Evolutionary conservation across 225 moss, liverwort and hornwort species (phyloP), one percentile per base, ranked within the genome.

Genomic region (Sphagnum tenellum): DNA sequence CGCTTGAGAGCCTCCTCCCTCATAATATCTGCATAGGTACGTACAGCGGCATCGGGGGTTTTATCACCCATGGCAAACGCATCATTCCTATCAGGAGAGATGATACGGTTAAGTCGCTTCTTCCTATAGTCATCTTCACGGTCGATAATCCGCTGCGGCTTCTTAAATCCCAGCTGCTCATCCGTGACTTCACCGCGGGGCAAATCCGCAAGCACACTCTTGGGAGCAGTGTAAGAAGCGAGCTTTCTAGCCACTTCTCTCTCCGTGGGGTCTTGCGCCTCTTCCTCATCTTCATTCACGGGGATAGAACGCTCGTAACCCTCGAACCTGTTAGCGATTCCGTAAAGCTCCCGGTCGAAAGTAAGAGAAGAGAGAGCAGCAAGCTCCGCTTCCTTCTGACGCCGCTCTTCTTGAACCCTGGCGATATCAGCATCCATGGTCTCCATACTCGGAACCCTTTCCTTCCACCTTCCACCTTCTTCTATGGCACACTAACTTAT

Each of bases 281-380:
- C 96, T 0, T 98, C 92, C 29, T 98, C 96, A 2, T 83, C 90
- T 3, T 90, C 96, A 60, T 98, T 92, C 61, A 90, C 81, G 11
- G 89, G 81, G 72, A 98, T 92, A 3, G 92, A 92, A 61, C 81
- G 83, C 73, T 98, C 96, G 3, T 98, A 98, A 5, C 96, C 96
- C 75, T 98, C 96, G 63, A 96, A 96, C 70, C 90, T 81, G 67
- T 90, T 87, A 46, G 76, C 68, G 13, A 77, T 90, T 12, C 92
- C 90, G 48, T 96, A 96, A 75, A 96, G 79, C 80, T 96, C 92
- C 71, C 82, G 90, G 72, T 96, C 96, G n/a, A 92, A 96, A 60
- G 86, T 92, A 72, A 96, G 56, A 44, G 88, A 68, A 2, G 83
- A 82, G 63, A 96, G 75, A 47, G 84, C 79, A n/a, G 92, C 92